A percentile compares a stretch with the other conserved stretches of the same genome.
These are phyloP conservation scores for Planoprotostelium fungivorum DNA, from an alignment of 78 protist genomes.

Conservation along the genomic window DNA sequence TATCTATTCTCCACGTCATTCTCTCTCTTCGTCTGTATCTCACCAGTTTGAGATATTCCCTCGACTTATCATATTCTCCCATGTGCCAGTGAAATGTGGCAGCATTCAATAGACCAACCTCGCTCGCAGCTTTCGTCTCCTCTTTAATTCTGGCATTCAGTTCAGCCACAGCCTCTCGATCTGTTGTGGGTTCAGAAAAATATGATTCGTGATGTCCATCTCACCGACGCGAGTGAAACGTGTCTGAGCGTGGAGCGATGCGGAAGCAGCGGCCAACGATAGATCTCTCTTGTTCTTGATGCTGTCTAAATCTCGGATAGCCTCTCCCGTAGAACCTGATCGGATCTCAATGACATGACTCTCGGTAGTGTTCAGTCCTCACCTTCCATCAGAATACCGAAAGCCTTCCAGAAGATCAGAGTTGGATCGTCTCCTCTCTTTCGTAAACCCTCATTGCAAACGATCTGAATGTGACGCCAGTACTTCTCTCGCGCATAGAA, in stretches of 20 bases:
- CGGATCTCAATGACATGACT: background rate
- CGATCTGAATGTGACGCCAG: background rate
- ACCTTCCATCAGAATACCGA: background rate
- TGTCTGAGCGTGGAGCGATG: background rate
- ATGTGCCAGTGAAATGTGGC: constrained; percentile 3
- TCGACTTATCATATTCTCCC: constrained; percentile 5
- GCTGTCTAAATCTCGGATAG: constrained; percentile 5
- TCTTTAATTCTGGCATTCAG: background rate
- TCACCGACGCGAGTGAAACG: background rate
- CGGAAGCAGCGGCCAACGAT: background rate
- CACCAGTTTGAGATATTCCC: constrained; percentile 4
- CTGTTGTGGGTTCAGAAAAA: background rate
- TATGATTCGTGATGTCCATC: background rate
- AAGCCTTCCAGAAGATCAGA: constrained; percentile 1
- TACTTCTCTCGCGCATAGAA: background rate
- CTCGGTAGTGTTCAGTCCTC: background rate
- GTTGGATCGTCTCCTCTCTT: background rate
- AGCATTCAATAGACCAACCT: background rate
- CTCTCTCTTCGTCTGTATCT: background rate
- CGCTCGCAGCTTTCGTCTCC: background rate
- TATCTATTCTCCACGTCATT: background rate
- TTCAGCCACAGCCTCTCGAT: background rate
- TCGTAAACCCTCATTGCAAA: background rate
- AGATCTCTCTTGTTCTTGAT: constrained; percentile 4
- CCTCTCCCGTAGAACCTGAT: constrained; percentile 3